Base-by-base conservation (phyloP, 495 filamentous ascomycete species). In the Hypoxylon crocopeplum region DNA sequence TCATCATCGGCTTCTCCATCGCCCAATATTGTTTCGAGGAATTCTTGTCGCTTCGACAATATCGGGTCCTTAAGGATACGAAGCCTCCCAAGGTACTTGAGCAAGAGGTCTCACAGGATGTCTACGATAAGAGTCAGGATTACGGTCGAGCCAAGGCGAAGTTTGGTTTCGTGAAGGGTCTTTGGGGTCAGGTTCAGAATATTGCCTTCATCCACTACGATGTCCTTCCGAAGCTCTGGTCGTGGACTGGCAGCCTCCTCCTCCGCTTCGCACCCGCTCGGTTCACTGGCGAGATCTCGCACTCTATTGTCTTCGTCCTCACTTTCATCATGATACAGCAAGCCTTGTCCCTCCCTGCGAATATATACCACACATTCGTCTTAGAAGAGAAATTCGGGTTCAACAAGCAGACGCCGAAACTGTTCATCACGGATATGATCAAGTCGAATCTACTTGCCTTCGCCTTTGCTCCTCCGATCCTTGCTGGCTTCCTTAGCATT, bases 351-450 rank as follows among this genome's bases (percentile, higher is more conserved):
- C 77, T 98, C 40, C 95, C 95, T 12, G 83, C 88, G 49, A 87
- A 82, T 46, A 89, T 96, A 69, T 98, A 97, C 80, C 86, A 91
- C 78, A 92, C 88, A 1, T 98, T 98, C 69, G 89, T 97, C 33
- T 81, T 98, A 36, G 94, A 98, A 71, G 92, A 98, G 80, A 90
- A 92, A 68, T 98, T 93, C 71, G 95, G 94, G 19, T 98, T 98
- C 83, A 98, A 98, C 75, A 98, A 98, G 80, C 91, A 95, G 78
- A 98, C 94, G 0, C 73, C 89, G 32, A 87, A 86, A 74, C 80
- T 97, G 3, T 98, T 92, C 81, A 75, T 98, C 37, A 90, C 86
- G 61, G 94, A 98, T 69, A 86, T 95, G 80, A 75, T 97, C 75
- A 98, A 98, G 82, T 84, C 86, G 25, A 93, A 96, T 73, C 79